Base-by-base conservation (phyloP, 345 rosid genomes). In the Microthlaspi erraticum region DNA sequence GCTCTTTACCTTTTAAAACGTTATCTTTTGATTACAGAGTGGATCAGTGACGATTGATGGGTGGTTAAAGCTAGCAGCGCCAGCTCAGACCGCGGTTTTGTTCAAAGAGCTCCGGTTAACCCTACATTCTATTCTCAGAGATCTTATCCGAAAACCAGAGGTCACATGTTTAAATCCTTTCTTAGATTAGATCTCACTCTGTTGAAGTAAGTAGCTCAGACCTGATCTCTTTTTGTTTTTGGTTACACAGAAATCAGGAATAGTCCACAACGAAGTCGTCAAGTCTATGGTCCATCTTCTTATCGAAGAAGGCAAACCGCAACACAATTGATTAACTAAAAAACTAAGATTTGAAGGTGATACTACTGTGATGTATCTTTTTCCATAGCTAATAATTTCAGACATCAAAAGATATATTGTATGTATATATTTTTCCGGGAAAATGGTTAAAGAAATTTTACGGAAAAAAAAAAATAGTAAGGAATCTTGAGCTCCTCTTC, bases 41-140 rank as follows among this genome's bases (percentile, higher is more conserved):
- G 91, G 97, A 71, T 60, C 79, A 68, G 85, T 93, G 14, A 80
- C 78, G 1, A 66, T 90, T 33, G 98, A 93, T 80, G 95, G 94
- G 72, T 90, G 97, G 98, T 64, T 88, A 61, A 90, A 86, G 81
- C 71, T 93, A 81, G 77, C 84, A 60, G 97, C 98, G 36, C 87
- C 97, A 42, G 98, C 97, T 10, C 98, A 90, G 73, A 88, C 86
- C n/a, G 98, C 97, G 26, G 95, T 90, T 68, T 75, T 93, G 80
- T 90, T 90, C 64, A 93, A 88, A 86, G 88, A 87, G 83, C 87
- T 93, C 16, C 83, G 95, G 31, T 77, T 74, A 58, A 86, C 91
- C 38, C 93, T 88, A 31, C 91, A 88, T 63, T 87, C 87, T 14
- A 71, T 90, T 42, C 70, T 90, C 73, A 81, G 79, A 74, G 84